Evolutionary conservation across 371 early-diverging fungal genomes (phyloP).

Genomic region (Phascolomyces articulosus): DNA sequence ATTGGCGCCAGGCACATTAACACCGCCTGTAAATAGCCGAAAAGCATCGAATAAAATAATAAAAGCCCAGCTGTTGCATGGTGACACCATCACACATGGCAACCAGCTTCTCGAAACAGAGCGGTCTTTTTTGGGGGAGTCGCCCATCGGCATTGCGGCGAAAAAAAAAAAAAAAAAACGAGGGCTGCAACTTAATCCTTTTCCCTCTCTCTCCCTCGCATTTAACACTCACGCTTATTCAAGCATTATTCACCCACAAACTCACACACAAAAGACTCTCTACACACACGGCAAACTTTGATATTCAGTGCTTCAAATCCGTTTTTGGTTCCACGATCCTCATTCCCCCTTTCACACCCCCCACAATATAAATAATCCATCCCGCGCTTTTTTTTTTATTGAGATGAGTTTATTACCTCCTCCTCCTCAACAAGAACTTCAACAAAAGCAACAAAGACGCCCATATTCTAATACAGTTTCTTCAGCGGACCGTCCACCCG

Average conservation of each 20-base stretch:
- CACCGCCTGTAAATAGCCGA: too few relatives aligned
- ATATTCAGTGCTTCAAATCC: background rate
- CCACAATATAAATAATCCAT: background rate
- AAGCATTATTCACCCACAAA: too few relatives aligned
- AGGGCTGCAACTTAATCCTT: too few relatives aligned
- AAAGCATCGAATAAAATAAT: background rate
- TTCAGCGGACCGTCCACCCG: conserved; percentile 15
- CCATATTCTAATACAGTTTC: conserved; percentile 25
- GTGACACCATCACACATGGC: conserved; percentile 2
- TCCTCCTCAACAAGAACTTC: too few relatives aligned
- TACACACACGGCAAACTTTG: too few relatives aligned
- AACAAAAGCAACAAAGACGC: conserved; percentile 10
- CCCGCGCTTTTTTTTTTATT: background rate
- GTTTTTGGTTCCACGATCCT: conserved; percentile 1
- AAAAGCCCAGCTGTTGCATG: conserved; percentile 3
- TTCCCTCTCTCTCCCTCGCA: background rate
- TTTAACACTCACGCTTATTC: background rate
- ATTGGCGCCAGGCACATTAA: too few relatives aligned
- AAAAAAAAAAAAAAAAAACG: background rate
- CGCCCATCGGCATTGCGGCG: background rate
- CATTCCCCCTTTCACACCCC: background rate
- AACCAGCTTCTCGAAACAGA: too few relatives aligned
- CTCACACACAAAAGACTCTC: too few relatives aligned
- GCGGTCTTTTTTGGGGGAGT: background rate
- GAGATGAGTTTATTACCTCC: background rate